Conservation (phyloP, 495 filamentous ascomycete species). For the Penicillium diatomitis region DNA sequence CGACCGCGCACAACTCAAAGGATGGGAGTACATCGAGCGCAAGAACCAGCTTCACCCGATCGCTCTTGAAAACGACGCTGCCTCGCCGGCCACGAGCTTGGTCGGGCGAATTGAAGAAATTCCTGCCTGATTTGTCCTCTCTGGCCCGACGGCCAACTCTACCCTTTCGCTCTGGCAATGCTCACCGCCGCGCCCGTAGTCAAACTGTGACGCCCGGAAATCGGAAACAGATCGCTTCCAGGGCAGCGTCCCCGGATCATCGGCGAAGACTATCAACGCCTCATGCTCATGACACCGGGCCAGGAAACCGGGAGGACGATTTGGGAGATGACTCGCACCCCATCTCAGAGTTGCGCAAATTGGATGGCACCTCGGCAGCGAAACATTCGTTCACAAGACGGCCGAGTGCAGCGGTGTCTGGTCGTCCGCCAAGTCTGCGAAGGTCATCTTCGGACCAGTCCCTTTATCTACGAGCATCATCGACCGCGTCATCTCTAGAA, state of each 20-base stretch:
- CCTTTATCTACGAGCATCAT: conserved; percentile 53
- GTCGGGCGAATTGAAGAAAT: conserved; percentile 35
- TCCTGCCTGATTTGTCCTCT: conserved; percentile 35
- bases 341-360: conserved; percentile 20
- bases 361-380: conserved; percentile 22
- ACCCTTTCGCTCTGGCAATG: conserved; percentile 25
- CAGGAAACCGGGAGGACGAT: conserved; percentile 6
- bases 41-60: conserved; percentile 31
- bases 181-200: conserved; percentile 21
- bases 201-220: conserved; percentile 16
- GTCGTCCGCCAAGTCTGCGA: conserved; percentile 37
- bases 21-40: conserved; percentile 7
- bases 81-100: conserved; percentile 32
- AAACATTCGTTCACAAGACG: conserved; percentile 27
- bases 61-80: conserved; percentile 29
- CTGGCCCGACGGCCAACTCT: conserved; percentile 42
- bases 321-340: conserved; percentile 13
- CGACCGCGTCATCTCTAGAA: conserved; percentile 71
- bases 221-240: not conserved
- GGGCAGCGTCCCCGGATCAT: conserved; percentile 10
- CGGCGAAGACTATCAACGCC: not conserved
- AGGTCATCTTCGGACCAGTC: conserved; percentile 69
- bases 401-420: conserved; percentile 16
- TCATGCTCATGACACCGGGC: not conserved
- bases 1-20: conserved; percentile 3